Base-by-base conservation (phyloP, 331 rosid species). In the Malus hybrid region DNA sequence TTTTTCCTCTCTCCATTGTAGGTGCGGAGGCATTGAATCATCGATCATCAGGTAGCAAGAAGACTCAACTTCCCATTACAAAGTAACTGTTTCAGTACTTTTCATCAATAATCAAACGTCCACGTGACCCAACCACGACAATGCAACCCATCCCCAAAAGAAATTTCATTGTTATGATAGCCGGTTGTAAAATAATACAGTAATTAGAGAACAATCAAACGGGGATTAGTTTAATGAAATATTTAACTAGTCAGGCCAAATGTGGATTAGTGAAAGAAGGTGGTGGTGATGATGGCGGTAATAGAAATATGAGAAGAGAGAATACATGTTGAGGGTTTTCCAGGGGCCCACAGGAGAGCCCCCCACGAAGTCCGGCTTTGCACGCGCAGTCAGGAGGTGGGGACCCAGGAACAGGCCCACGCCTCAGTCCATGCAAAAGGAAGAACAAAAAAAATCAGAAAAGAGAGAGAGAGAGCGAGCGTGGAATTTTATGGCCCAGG, bases 311-410 rank as follows among this genome's bases (percentile, higher is more conserved):
- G 8, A 56, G 13, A 8, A 0, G 6, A 56, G 62, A 56, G 2
- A 56, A 18, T n/a, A 50, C 56, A 50, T 50, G 56, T 50, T 18
- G 56, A 16, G 56, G 56, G 56, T 16, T 50, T 50, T 50, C 56
- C 56, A 10, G 63, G 81, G 85, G 16, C 74, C 83, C 77, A 69
- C 54, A 27, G 52, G 81, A 75, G 88, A 85, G 77, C 86, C 86
- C 86, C 87, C 87, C 90, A 86, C 82, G 81, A 86, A 83, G 88
- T 79, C 85, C 90, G 88, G 88, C 90, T 76, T 81, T 79, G 90
- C 90, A 86, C 86, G 90, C 90, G 90, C 83, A 86, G 90, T 84
- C 90, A 84, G 90, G 88, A 15, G 59, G 62, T 27, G 83, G 85
- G 88, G 64, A 69, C 88, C 75, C 73, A 42, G 19, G 22, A 4